These are phyloP conservation scores for Penicillium odoratum DNA, from an alignment of 495 filamentous ascomycete species.

Conservation along the genomic window DNA sequence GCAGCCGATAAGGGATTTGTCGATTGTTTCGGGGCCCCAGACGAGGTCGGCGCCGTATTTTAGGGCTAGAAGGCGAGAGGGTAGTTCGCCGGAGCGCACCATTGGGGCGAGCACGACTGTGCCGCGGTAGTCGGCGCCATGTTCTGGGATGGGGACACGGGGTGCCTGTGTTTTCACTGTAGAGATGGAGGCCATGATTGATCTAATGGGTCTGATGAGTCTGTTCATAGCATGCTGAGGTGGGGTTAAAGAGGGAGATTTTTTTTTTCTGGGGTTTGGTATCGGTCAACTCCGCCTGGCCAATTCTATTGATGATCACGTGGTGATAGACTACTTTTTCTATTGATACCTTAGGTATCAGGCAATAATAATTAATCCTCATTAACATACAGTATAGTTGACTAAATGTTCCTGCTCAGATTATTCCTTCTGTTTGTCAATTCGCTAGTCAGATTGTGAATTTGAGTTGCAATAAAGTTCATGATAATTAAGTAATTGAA, in stretches of 20 bases:
- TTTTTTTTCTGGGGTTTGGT: constrained; percentile 12
- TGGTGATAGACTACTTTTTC: constrained; percentile 23
- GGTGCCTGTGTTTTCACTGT: constrained; percentile 19
- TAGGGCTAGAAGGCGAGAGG: constrained; percentile 80
- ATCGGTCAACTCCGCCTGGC: constrained; percentile 18
- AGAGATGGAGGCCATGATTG: constrained; percentile 54
- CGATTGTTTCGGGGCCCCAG: constrained; percentile 96
- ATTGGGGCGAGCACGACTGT: constrained; percentile 96
- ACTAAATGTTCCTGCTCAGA: background rate
- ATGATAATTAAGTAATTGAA: too few relatives aligned
- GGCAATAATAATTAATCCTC: too few relatives aligned
- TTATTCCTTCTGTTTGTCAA: background rate
- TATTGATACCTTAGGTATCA: background rate
- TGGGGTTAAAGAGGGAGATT: constrained; percentile 8
- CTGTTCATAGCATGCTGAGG: constrained; percentile 46
- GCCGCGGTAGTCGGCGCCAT: constrained; percentile 88
- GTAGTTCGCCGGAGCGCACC: constrained; percentile 94
- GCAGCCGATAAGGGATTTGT: constrained; percentile 85
- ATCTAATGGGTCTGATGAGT: constrained; percentile 37
- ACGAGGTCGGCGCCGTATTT: constrained; percentile 96
- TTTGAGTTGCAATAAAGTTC: too few relatives aligned
- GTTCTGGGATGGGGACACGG: constrained; percentile 78
- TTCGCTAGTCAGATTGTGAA: background rate
- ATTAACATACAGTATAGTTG: background rate
- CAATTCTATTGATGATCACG: constrained; percentile 17